Evolutionary conservation across 352 stramenopile genomes (phyloP), one percentile per base, ranked within the genome.

Genomic region (Achlya hypogyna): DNA sequence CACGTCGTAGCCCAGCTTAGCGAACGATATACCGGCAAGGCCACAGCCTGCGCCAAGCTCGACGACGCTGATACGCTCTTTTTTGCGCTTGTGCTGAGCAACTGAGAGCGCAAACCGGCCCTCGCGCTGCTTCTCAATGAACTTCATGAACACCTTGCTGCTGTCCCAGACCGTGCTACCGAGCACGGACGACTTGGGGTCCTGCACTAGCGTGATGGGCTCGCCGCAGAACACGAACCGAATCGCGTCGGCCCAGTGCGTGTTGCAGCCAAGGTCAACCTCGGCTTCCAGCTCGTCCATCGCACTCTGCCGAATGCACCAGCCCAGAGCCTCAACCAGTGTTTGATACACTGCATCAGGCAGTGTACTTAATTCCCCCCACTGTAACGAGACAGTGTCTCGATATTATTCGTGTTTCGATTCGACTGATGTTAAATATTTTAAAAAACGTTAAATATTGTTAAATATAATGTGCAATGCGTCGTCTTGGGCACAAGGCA

Each of bases 71-170:
- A 75, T 79, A 38, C 22, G 35, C 8, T 12, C 29, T 29, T 32
- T 51, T 22, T 38, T 53, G 31, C 29, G 43, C 32, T 58, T 71
- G 31, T 59, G 51, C 38, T n/a, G n/a, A 28, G 20, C 51, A n/a
- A n/a, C 59, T 64, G 78, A 87, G 62, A 66, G 59, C 28, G 70
- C 75, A 71, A 92, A 93, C 25, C 64, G 54, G 38, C 71, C 72
- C 59, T 25, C 63, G 0, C 66, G 29, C 31, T 80, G 72, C 65
- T 86, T 77, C 75, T 95, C 86, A 53, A 91, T 83, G 74, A 84
- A 93, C 74, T 91, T 93, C 60, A 90, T 74, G 69, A 95, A 72
- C 59, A 81, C 89, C 73, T 93, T 93, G 77, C 79, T 88, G 64
- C 79, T 89, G 76, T 93, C 84, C 84, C 84, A 91, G 49, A 93